A percentile compares a stretch with the other conserved stretches of the same genome.
phyloP scores from a whole-genome alignment of 768 basidiomycete genomes.

The Leccinum uliginosum region DNA sequence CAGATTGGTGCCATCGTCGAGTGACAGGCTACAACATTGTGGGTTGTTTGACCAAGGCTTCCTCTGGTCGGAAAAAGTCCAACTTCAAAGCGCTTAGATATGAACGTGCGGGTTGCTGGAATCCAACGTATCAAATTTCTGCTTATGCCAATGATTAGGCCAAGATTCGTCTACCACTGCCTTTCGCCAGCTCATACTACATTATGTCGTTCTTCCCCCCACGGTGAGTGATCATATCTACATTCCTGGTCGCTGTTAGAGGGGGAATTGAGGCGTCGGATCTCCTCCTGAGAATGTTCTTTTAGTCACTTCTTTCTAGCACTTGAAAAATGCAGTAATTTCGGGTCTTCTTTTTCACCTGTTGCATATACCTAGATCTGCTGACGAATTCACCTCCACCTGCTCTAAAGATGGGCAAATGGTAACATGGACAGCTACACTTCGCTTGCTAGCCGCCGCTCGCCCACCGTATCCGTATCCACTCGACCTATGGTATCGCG shows the following conservation, averaged over 20 bases:
- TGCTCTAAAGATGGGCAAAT: background rate
- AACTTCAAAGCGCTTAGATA: too few relatives aligned
- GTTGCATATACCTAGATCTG: background rate
- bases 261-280: background rate
- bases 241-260: constrained; percentile 1
- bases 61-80: too few relatives aligned
- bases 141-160: too few relatives aligned
- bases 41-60: too few relatives aligned
- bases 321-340: background rate
- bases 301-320: background rate
- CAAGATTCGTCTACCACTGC: too few relatives aligned
- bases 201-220: background rate
- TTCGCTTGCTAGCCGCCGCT: background rate
- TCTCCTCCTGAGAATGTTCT: background rate
- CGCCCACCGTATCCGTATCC: background rate
- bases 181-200: background rate
- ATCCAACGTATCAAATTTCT: too few relatives aligned
- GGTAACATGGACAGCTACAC: background rate
- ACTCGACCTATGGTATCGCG: background rate
- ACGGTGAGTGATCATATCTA: background rate
- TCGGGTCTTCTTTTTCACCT: background rate
- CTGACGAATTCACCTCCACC: background rate
- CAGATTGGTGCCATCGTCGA: too few relatives aligned
- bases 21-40: too few relatives aligned
- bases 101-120: too few relatives aligned